Conservation (phyloP, 129 eudicot genomes). For the Lactuca saligna region DNA sequence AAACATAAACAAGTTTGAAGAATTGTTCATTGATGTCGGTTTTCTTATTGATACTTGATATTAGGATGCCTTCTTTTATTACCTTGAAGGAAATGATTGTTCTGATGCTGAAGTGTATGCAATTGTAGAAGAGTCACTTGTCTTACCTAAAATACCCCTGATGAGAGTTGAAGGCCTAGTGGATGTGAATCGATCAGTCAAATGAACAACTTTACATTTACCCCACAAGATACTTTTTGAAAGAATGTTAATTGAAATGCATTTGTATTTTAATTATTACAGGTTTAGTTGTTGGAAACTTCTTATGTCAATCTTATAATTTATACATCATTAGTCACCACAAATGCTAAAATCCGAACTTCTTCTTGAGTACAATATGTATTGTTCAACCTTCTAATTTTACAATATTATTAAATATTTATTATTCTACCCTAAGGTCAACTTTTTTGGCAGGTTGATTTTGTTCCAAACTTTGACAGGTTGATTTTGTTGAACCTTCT, state of each 20-base stretch:
- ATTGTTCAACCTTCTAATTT: background rate
- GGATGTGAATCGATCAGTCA: conserved; percentile 51
- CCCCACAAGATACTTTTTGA: background rate
- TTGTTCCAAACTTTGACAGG: conserved; percentile 83
- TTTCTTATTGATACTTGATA: conserved; percentile 2
- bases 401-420: background rate
- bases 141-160: conserved; percentile 83
- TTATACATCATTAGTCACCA: conserved; percentile 27
- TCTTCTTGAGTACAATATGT: conserved; percentile 63
- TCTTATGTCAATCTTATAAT: conserved; percentile 82
- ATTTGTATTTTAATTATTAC: conserved; percentile 11
- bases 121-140: conserved; percentile 76
- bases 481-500: conserved; percentile 46
- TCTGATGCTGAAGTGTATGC: conserved; percentile 90
- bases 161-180: conserved; percentile 94
- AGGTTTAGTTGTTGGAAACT: conserved; percentile 94
- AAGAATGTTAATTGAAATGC: background rate
- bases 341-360: too few relatives aligned
- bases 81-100: conserved; percentile 80
- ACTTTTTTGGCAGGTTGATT: conserved; percentile 67
- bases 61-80: conserved; percentile 76
- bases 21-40: conserved; percentile 1
- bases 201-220: conserved; percentile 4
- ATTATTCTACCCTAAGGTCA: background rate
- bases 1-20: background rate